Evolutionary conservation across 2,329 filamentous ascomycete species (phyloP).

Genomic region (Paramyrothecium sp.): DNA sequence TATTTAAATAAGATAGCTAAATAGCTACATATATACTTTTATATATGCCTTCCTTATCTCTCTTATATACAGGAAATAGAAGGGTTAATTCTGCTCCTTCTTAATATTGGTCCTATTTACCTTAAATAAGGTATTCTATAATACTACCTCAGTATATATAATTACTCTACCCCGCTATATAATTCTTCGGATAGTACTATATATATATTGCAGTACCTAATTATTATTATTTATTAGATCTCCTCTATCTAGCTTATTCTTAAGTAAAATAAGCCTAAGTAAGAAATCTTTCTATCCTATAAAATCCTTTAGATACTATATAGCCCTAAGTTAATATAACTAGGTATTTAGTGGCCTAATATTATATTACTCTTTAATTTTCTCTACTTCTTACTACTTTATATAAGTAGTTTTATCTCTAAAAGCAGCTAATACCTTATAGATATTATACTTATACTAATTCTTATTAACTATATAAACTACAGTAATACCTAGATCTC

Average conservation of each 20-base stretch:
- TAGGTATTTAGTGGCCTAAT: constrained; percentile 3
- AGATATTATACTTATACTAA: not conserved
- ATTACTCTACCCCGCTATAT: constrained; percentile 1
- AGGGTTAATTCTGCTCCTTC: too few species aligned
- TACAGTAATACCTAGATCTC: too few species aligned
- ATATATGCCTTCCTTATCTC: too few species aligned
- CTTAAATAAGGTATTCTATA: constrained; percentile 2
- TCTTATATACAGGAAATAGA: too few species aligned
- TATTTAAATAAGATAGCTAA: too few species aligned
- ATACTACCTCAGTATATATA: constrained; percentile 3
- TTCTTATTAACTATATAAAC: too few species aligned
- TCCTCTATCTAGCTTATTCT: not conserved
- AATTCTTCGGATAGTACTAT: not conserved
- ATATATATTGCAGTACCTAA: too few species aligned
- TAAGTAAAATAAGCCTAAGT: constrained; percentile 1
- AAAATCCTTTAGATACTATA: constrained; percentile 4
- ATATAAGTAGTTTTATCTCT: not conserved
- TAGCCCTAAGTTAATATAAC: constrained; percentile 1
- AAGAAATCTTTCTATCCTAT: not conserved
- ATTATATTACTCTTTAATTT: constrained; percentile 4
- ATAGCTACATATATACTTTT: too few species aligned
- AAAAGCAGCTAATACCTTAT: not conserved
- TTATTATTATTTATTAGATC: constrained; percentile 2
- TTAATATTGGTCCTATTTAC: too few species aligned
- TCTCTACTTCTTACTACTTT: constrained; percentile 1